Evolutionary conservation across 139 green algal species (phyloP).

Genomic region (Chlamydomonas urium): DNA sequence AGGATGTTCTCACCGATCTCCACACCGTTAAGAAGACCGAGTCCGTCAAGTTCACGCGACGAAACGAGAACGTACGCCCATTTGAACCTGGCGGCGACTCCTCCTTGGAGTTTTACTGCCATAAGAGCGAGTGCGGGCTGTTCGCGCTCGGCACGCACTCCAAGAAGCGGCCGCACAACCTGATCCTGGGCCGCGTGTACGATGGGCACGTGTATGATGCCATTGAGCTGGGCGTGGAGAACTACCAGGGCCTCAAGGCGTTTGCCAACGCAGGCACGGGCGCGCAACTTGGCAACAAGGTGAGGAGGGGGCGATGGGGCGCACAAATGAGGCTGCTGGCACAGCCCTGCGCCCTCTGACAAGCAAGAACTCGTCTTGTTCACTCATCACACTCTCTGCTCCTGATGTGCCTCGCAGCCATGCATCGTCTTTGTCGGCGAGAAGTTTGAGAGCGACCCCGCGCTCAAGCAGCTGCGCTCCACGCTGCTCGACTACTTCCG

Average conservation of each 20-base stretch:
- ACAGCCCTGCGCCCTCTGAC: too few species aligned
- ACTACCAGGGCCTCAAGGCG: slow-evolving; percentile 44
- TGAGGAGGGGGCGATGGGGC: too few species aligned
- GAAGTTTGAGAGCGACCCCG: slow-evolving; percentile 69
- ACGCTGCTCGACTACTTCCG: slow-evolving; percentile 88
- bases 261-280: slow-evolving; percentile 17
- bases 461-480: slow-evolving; percentile 61
- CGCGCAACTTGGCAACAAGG: slow-evolving; percentile 19
- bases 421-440: slow-evolving; percentile 83
- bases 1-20: slow-evolving; percentile 68
- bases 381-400: not conserved
- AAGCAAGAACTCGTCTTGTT: not conserved
- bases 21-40: slow-evolving; percentile 82
- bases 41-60: slow-evolving; percentile 60
- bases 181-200: slow-evolving; percentile 87
- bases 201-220: slow-evolving; percentile 85
- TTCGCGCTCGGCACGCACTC: slow-evolving; percentile 82
- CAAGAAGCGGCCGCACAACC: slow-evolving; percentile 97
- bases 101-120: slow-evolving; percentile 67
- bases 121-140: slow-evolving; percentile 60
- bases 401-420: slow-evolving; percentile 59
- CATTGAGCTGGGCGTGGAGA: slow-evolving; percentile 72
- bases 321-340: too few species aligned
- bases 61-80: slow-evolving; percentile 79
- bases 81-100: slow-evolving; percentile 85